Conservation (phyloP, 2,329 filamentous ascomycete genomes). For the Ascochyta clinopodiicola region DNA sequence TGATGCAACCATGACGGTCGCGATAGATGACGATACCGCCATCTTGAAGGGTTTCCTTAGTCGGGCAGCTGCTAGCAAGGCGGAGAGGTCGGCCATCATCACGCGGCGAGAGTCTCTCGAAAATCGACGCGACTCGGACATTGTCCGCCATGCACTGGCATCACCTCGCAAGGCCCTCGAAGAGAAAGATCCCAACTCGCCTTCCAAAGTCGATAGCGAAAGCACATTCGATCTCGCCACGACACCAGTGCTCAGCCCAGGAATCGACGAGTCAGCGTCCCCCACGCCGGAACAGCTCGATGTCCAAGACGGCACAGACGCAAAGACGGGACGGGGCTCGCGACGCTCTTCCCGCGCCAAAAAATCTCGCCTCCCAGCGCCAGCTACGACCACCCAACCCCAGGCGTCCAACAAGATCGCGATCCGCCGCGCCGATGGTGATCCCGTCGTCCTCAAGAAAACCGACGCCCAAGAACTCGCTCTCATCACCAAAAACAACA, state of each 20-base stretch:
- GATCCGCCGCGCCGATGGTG: slow-evolving; percentile 52
- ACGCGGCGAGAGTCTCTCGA: slow-evolving; percentile 52
- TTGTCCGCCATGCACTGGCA: slow-evolving; percentile 54
- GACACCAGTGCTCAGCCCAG: slow-evolving; percentile 33
- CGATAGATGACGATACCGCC: slow-evolving; percentile 56
- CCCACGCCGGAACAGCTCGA: slow-evolving; percentile 22
- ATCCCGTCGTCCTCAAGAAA: slow-evolving; percentile 55
- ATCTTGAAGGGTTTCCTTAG: slow-evolving; percentile 58
- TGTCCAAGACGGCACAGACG: slow-evolving; percentile 21
- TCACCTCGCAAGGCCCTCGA: slow-evolving; percentile 54
- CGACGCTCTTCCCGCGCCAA: slow-evolving; percentile 45
- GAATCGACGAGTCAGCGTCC: slow-evolving; percentile 24
- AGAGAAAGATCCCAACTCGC: slow-evolving; percentile 57
- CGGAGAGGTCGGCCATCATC: slow-evolving; percentile 43
- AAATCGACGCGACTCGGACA: slow-evolving; percentile 57
- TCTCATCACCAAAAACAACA: slow-evolving; percentile 55
- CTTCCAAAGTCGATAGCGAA: slow-evolving; percentile 48
- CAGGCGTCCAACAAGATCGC: slow-evolving; percentile 51
- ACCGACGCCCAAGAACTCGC: slow-evolving; percentile 58
- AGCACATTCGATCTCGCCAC: slow-evolving; percentile 40
- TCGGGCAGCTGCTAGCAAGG: slow-evolving; percentile 57
- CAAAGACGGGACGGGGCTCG: slow-evolving; percentile 27
- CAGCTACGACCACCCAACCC: slow-evolving; percentile 23
- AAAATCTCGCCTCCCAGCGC: slow-evolving; percentile 45
- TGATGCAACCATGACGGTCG: slow-evolving; percentile 40